Evolutionary conservation across 768 basidiomycete species (phyloP).

Genomic region (Trametes meyenii): DNA sequence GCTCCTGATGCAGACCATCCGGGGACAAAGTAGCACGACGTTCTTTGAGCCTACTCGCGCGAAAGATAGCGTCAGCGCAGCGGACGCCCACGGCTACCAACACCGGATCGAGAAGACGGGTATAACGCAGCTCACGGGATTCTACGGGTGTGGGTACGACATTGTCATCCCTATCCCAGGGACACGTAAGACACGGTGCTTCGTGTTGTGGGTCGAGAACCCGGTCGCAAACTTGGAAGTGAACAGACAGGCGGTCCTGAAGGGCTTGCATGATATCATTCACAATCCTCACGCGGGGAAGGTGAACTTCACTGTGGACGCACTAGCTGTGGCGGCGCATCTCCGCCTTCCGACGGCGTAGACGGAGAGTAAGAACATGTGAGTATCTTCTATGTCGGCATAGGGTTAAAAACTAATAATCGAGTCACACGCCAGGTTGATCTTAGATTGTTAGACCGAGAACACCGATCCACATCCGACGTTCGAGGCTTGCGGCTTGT

Average conservation of each 20-base stretch:
- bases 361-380: background rate
- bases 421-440: too few relatives aligned
- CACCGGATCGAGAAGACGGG: background rate
- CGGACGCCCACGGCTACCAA: background rate
- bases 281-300: background rate
- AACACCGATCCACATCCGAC: too few relatives aligned
- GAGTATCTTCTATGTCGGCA: background rate
- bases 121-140: background rate
- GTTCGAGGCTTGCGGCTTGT: too few relatives aligned
- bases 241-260: background rate
- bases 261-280: background rate
- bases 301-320: background rate
- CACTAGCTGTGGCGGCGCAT: background rate
- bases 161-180: background rate
- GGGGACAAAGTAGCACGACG: too few relatives aligned
- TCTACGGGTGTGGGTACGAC: background rate
- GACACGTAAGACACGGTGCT: background rate
- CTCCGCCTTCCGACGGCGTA: background rate
- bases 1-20: too few relatives aligned
- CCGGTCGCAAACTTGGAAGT: background rate
- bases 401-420: background rate
- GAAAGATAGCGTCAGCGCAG: too few relatives aligned
- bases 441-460: too few relatives aligned
- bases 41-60: too few relatives aligned
- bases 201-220: background rate